A percentile compares a stretch with the other conserved stretches of the same genome.
Conservation (phyloP, 192 early-diverging fungal genomes). For the Cetraspora pellucida region DNA sequence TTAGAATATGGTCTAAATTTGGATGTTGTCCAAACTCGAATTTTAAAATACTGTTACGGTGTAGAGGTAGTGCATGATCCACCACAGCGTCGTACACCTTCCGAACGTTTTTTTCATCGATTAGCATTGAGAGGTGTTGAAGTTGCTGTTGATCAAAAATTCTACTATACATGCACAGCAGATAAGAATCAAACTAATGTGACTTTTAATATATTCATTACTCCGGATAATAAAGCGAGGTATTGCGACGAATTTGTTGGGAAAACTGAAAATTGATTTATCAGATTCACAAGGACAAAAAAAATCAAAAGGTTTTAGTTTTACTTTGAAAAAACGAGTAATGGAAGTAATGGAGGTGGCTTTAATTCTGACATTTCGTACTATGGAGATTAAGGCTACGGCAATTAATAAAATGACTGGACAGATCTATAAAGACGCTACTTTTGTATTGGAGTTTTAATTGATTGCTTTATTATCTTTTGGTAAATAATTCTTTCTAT, state of each 20-base stretch:
- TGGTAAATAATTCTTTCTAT: no score
- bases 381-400: no score
- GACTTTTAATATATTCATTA: constrained; percentile 26
- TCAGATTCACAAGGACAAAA: constrained; percentile 32
- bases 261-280: constrained; percentile 30
- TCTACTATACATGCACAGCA: background rate
- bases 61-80: constrained; percentile 21
- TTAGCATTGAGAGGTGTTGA: constrained; percentile 23
- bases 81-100: constrained; percentile 14
- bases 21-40: no score
- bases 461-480: no score
- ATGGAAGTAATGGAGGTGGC: no score
- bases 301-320: no score
- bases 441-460: no score
- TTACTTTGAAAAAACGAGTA: no score
- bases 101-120: constrained; percentile 20
- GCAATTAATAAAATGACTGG: no score
- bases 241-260: constrained; percentile 32
- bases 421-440: no score
- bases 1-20: constrained; percentile 22
- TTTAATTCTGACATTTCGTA: no score
- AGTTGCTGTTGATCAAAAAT: constrained; percentile 33
- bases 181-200: constrained; percentile 19
- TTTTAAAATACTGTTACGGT: no score
- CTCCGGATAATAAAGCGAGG: constrained; percentile 4